Evolutionary conservation across 2,329 filamentous ascomycete genomes (phyloP), one percentile per base, ranked within the genome.

Genomic region (Beauveria bassiana): DNA sequence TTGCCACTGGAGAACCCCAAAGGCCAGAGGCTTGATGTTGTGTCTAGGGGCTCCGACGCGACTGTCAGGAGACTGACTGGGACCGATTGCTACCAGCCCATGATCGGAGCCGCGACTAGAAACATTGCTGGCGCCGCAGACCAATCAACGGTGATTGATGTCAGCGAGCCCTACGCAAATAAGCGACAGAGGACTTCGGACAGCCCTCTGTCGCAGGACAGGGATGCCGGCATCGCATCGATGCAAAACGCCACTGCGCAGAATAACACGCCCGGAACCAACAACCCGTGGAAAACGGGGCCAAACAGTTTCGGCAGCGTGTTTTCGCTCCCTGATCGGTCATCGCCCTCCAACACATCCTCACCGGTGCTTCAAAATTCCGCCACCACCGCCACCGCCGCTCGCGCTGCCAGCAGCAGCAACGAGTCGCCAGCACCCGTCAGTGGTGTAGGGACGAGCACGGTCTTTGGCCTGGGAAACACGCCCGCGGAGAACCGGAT

Each of bases 1-100:
- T 63, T 80, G 5, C 78, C 78, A 1, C 71, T 80, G 3, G 70
- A 67, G 5, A 71, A 68, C 3, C 71, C 73, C 0, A 61, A 68
- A 4, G 72, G 71, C 14, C 66, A 45, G 14, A 42, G 20, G 34
- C 18, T 38, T 18, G 61, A 28, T 2, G 20, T 49, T 7, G 20
- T 49, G 8, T 38, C 55, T 3, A 18, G 51, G 14, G 52, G 62
- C 7, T 51, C 52, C 16, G 26, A 61, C 7, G 12, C 52, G 43
- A 43, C 65, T 61, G n/a, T 58, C 22, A 65, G 50, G 22, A 55
- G 60, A 7, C 42, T 65, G 2, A 59, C 67, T 20, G 67, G 67
- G 8, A 56, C 57, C 20, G 66, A 71, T 16, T 73, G 72, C 61
- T 75, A 72, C 65, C 65, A 69, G 34, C 64, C 69, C 3, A 62